Conservation (phyloP, 2,329 filamentous ascomycete genomes). For the Clonostachys solani region DNA sequence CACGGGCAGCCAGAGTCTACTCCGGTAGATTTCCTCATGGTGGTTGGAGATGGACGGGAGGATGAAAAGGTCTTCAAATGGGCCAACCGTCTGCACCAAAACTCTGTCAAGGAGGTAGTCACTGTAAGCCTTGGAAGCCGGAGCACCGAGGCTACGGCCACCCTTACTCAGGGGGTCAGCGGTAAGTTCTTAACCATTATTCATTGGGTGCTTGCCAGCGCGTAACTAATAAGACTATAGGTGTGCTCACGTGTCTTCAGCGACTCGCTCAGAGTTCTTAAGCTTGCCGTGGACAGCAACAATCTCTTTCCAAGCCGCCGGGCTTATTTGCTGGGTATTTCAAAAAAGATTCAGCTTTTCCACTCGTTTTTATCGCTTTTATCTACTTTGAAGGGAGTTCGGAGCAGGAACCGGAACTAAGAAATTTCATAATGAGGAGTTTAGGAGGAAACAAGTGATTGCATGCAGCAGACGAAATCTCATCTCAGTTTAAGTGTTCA, state of each 20-base stretch:
- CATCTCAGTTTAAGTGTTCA: too few relatives aligned
- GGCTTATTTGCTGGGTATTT: too few relatives aligned
- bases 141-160: conserved; percentile 83
- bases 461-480: too few relatives aligned
- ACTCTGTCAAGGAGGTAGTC: conserved; percentile 63
- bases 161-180: conserved; percentile 86
- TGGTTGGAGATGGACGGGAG: conserved; percentile 86
- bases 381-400: too few relatives aligned
- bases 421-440: too few relatives aligned
- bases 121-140: conserved; percentile 84
- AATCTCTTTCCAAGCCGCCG: too few relatives aligned
- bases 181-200: conserved; percentile 48
- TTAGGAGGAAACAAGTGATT: too few relatives aligned
- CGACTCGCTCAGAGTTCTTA: conserved; percentile 21
- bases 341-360: too few relatives aligned
- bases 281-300: conserved; percentile 4
- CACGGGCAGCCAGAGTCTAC: conserved; percentile 27
- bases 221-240: conserved; percentile 12
- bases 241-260: conserved; percentile 36
- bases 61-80: conserved; percentile 93
- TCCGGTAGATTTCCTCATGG: conserved; percentile 78
- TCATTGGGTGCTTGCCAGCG: background rate
- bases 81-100: conserved; percentile 70
- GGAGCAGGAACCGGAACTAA: too few relatives aligned
- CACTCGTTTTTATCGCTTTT: too few relatives aligned